Evolutionary conservation across 2,329 filamentous ascomycete genomes (phyloP).

Genomic region (Trichoderma guizhouense): DNA sequence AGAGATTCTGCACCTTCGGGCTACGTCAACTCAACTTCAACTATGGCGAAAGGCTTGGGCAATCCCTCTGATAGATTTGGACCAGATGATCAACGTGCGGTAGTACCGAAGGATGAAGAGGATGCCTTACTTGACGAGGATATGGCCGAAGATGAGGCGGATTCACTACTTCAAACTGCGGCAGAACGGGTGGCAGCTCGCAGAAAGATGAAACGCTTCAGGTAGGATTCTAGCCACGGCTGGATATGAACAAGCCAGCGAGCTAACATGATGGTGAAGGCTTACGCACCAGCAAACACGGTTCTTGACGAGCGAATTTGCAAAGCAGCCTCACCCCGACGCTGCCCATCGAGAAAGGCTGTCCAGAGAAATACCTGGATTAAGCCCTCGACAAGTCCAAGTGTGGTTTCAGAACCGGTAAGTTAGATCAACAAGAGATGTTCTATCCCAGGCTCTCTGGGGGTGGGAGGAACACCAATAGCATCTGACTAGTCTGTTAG

Average conservation of each 20-base stretch:
- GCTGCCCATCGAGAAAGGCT: conserved; percentile 84
- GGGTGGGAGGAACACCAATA: neutral
- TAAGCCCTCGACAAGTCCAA: conserved; percentile 90
- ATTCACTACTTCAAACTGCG: conserved; percentile 48
- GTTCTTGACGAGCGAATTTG: conserved; percentile 95
- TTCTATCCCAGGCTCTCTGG: neutral
- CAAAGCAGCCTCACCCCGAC: conserved; percentile 90
- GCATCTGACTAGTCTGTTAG: conserved; percentile 36
- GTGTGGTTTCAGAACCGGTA: conserved; percentile 99
- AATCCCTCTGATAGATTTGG: conserved; percentile 7
- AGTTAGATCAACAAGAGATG: conserved; percentile 25
- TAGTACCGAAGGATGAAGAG: conserved; percentile 41
- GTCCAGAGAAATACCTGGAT: conserved; percentile 83
- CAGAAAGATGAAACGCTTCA: conserved; percentile 75
- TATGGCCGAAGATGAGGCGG: conserved; percentile 43
- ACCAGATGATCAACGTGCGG: conserved; percentile 7
- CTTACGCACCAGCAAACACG: conserved; percentile 96
- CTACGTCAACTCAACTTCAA: conserved; percentile 35
- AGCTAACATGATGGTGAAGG: conserved; percentile 42
- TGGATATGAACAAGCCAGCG: neutral
- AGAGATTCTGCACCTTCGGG: conserved; percentile 40
- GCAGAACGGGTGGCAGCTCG: conserved; percentile 56
- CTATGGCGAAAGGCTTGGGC: neutral
- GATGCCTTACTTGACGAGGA: conserved; percentile 57
- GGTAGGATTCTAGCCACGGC: conserved; percentile 45